These are phyloP conservation scores for Torulaspora franciscae DNA, from an alignment of 805 yeast species.

Conservation along the genomic window DNA sequence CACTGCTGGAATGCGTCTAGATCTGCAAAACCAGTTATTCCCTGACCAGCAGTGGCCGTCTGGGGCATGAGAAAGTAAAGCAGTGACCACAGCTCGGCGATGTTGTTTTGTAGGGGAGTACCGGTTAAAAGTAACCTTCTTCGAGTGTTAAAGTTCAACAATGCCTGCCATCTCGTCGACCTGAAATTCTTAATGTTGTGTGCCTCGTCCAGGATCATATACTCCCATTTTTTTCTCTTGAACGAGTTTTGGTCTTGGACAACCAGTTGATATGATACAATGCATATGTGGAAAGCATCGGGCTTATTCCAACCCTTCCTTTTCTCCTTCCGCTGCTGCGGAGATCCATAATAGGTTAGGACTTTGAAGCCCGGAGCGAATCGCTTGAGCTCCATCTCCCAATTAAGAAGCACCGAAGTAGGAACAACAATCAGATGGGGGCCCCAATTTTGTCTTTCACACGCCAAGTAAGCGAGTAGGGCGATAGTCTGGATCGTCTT, in stretches of 20 bases:
- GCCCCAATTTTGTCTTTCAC: conserved; percentile 94
- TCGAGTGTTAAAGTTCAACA: conserved; percentile 88
- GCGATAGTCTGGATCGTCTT: conserved; percentile 96
- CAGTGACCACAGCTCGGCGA: conserved; percentile 94
- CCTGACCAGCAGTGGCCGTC: conserved; percentile 47
- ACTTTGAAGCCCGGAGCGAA: conserved; percentile 98
- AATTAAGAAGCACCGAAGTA: conserved; percentile 91
- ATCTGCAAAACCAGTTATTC: conserved; percentile 84
- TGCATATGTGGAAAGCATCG: conserved; percentile 93
- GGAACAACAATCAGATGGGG: conserved; percentile 97
- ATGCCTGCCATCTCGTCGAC: conserved; percentile 95
- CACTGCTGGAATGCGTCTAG: conserved; percentile 94
- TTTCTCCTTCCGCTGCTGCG: conserved; percentile 92
- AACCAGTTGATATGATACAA: conserved; percentile 95
- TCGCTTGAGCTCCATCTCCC: conserved; percentile 99
- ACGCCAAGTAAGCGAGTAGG: conserved; percentile 78
- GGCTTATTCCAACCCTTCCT: conserved; percentile 97
- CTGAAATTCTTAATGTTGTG: conserved; percentile 95
- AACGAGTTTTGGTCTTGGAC: conserved; percentile 95
- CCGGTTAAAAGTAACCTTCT: conserved; percentile 87
- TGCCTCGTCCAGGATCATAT: conserved; percentile 96
- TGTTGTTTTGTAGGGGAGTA: conserved; percentile 92
- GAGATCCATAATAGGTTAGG: conserved; percentile 91
- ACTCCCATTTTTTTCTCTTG: conserved; percentile 88
- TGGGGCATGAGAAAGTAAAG: conserved; percentile 94